These are phyloP conservation scores for Neofusicoccum parvum DNA, from an alignment of 2,329 filamentous ascomycete species.

Conservation along the genomic window DNA sequence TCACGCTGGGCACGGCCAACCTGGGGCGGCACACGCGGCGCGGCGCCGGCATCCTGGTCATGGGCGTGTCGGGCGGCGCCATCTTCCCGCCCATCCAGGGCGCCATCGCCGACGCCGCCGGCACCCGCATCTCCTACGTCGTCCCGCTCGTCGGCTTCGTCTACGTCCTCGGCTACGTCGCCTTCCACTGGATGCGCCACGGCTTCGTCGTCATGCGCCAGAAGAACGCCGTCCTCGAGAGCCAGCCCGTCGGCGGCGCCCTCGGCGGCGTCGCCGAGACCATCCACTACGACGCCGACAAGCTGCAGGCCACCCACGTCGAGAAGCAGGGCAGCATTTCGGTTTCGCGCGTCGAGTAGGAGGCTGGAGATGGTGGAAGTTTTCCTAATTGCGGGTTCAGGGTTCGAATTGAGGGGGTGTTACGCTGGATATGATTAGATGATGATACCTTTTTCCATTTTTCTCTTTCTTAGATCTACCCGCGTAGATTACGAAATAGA, in stretches of 20 bases:
- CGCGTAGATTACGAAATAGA: background rate
- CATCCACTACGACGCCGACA: conserved; percentile 18
- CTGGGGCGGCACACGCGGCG: conserved; percentile 42
- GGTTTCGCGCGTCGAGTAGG: background rate
- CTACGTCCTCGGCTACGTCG: conserved; percentile 39
- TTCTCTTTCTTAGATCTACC: background rate
- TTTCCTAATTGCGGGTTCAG: background rate
- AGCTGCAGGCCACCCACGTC: background rate
- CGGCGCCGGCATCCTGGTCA: conserved; percentile 45
- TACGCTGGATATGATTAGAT: conserved; percentile 4
- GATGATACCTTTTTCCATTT: conserved; percentile 1
- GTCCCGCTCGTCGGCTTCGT: conserved; percentile 49
- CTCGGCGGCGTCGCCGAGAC: conserved; percentile 13
- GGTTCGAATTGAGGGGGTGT: background rate
- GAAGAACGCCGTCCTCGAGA: conserved; percentile 31
- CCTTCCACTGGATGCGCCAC: conserved; percentile 36
- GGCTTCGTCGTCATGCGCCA: conserved; percentile 35
- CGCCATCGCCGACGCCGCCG: conserved; percentile 42
- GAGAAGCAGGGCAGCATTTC: conserved; percentile 3
- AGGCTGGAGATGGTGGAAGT: background rate
- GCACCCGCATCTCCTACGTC: conserved; percentile 47
- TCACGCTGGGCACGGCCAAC: conserved; percentile 44
- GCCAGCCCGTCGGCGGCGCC: conserved; percentile 26
- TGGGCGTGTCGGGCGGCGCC: conserved; percentile 40
- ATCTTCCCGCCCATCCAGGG: conserved; percentile 40